Evolutionary conservation across 2,329 filamentous ascomycete genomes (phyloP).

Genomic region (Berkeleyomyces basicola): DNA sequence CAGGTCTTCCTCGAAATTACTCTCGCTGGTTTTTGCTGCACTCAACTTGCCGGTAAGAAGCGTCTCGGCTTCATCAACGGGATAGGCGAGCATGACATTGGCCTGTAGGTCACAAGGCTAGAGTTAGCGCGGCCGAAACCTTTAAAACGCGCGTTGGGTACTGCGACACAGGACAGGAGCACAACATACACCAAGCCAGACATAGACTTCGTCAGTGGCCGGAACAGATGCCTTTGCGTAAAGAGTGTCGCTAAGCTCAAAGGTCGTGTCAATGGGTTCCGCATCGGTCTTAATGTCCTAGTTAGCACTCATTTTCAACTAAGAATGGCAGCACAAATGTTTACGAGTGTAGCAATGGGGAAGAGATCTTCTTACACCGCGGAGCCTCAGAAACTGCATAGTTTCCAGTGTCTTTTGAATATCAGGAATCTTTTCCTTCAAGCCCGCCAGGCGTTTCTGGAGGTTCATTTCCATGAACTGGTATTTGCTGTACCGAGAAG

Average conservation of each 20-base stretch:
- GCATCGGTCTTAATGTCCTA: slow-evolving; percentile 28
- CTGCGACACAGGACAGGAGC: not conserved
- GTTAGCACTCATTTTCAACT: not conserved
- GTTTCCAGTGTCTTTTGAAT: slow-evolving; percentile 92
- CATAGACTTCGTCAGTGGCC: slow-evolving; percentile 76
- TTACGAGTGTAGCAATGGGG: no score
- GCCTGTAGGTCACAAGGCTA: slow-evolving; percentile 34
- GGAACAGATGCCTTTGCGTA: slow-evolving; percentile 76
- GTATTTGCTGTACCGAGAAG: slow-evolving; percentile 55
- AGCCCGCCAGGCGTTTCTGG: slow-evolving; percentile 59
- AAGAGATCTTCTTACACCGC: slow-evolving; percentile 37
- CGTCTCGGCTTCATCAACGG: slow-evolving; percentile 68
- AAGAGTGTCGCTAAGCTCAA: slow-evolving; percentile 91
- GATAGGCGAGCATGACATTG: slow-evolving; percentile 95
- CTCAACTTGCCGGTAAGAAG: slow-evolving; percentile 62
- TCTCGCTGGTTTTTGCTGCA: slow-evolving; percentile 61
- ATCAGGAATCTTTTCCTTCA: slow-evolving; percentile 92
- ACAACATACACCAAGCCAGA: slow-evolving; percentile 73
- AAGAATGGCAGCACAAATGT: not conserved
- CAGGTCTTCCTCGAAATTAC: slow-evolving; percentile 89
- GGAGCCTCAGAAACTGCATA: slow-evolving; percentile 65
- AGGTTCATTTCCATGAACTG: slow-evolving; percentile 98
- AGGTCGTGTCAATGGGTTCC: slow-evolving; percentile 75
- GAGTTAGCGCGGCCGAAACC: not conserved
- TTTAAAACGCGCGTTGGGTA: not conserved